phyloP scores from a whole-genome alignment of 2,329 filamentous ascomycete species.

The Thielaviopsis populi region DNA sequence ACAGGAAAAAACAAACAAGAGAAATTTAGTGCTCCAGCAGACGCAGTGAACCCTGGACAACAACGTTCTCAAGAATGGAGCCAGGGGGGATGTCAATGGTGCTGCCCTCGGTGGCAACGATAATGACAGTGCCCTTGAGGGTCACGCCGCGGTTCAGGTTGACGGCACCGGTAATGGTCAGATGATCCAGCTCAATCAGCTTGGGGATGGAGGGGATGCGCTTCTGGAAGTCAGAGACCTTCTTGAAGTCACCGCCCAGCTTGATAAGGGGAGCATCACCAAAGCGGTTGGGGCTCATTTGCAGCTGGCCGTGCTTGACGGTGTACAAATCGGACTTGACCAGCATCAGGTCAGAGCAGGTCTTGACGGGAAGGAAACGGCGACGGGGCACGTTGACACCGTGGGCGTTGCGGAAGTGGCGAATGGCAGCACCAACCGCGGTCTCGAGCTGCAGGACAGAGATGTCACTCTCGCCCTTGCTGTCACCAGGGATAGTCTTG shows the following conservation, averaged over 20 bases:
- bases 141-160: slow-evolving; percentile 93
- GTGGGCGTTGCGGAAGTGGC: slow-evolving; percentile 96
- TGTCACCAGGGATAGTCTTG: slow-evolving; percentile 96
- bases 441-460: slow-evolving; percentile 98
- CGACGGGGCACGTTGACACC: slow-evolving; percentile 96
- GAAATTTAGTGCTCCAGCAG: slow-evolving; percentile 45
- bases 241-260: slow-evolving; percentile 98
- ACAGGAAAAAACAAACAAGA: neutral
- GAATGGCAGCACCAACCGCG: slow-evolving; percentile 93
- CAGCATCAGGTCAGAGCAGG: slow-evolving; percentile 96
- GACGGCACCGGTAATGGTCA: slow-evolving; percentile 94
- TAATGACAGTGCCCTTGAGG: slow-evolving; percentile 96
- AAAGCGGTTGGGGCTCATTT: slow-evolving; percentile 93
- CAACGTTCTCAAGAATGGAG: slow-evolving; percentile 95
- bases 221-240: slow-evolving; percentile 93
- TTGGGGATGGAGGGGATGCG: slow-evolving; percentile 76
- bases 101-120: slow-evolving; percentile 92
- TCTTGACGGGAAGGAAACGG: slow-evolving; percentile 99
- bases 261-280: slow-evolving; percentile 96
- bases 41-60: slow-evolving; percentile 90
- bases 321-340: slow-evolving; percentile 99
- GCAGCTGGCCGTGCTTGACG: slow-evolving; percentile 92
- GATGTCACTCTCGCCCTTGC: slow-evolving; percentile 98
- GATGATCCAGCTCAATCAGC: slow-evolving; percentile 82
- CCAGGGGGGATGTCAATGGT: slow-evolving; percentile 96